Base-by-base conservation (phyloP, 257 asterid species). In the Echium plantagineum region DNA sequence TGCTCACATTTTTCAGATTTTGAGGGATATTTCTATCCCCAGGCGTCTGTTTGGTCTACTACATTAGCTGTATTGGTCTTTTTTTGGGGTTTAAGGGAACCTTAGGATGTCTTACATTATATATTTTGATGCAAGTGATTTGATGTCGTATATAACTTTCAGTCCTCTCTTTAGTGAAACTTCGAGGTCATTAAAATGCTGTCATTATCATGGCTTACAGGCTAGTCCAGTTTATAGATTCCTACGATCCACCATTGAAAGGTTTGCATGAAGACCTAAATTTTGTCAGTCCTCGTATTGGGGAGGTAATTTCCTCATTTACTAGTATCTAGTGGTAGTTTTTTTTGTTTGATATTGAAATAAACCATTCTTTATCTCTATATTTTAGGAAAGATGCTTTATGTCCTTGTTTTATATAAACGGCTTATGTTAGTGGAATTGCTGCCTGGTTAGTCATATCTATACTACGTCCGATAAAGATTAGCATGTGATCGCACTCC, bases 211-310 rank as follows among this genome's bases (percentile, higher is more conserved):
- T 61, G 31, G 65, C 64, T 60, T 63, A 66, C 95, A 91, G 98
- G 85, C 77, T 91, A 76, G 73, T 86, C 72, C 96, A 88, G 61
- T 91, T 88, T 73, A 80, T 91, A 24, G 98, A 91, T 80, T 88
- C 98, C 53, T 91, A 85, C 62, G 96, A 88, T 84, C 97, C 97
- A 60, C 94, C 97, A 63, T 63, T 89, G 81, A 93, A 89, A 85
- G 98, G 98, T 74, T 81, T 91, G 67, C 96, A 88, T 73, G 98
- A 91, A 78, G 98, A 91, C 74, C 94, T 91, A 73, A 91, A 91
- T 77, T 88, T 91, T 58, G 98, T 93, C 77, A 89, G 98, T 73
- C 97, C 98, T 78, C 89, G 97, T 71, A 88, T 93, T 68, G 98
- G 98, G 81, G 98, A 93, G 98, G 98, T 91, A 46, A 60, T 42